Evolutionary conservation across 345 rosid genomes (phyloP).

Genomic region (Hibiscus syriacus): DNA sequence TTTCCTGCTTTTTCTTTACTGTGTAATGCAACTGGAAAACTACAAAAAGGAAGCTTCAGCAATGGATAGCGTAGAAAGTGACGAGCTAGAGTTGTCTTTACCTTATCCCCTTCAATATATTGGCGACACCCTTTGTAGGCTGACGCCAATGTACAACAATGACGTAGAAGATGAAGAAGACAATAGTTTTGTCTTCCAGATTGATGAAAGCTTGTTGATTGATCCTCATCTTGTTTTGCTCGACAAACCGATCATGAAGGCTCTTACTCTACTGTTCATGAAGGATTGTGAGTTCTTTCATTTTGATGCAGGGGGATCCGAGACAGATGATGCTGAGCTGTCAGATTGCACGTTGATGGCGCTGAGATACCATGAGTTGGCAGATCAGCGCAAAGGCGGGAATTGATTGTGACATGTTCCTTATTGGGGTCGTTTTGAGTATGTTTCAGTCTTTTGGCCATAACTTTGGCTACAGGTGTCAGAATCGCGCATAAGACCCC

Average conservation of each 20-base stretch:
- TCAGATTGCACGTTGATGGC: no score
- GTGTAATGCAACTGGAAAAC: slow-evolving; percentile 5
- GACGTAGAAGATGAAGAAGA: slow-evolving; percentile 12
- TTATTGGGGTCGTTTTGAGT: no score
- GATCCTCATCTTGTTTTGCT: slow-evolving; percentile 24
- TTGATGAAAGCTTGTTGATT: slow-evolving; percentile 34
- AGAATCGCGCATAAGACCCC: no score
- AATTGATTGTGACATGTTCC: no score
- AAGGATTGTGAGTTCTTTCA: slow-evolving; percentile 40
- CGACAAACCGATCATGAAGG: slow-evolving; percentile 45
- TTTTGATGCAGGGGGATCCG: no score
- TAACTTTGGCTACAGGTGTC: no score
- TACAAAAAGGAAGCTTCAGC: slow-evolving; percentile 6
- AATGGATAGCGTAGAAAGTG: background rate
- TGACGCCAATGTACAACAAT: background rate
- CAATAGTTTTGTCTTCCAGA: slow-evolving; percentile 24
- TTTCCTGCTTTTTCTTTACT: background rate
- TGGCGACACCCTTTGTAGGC: background rate
- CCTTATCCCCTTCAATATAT: background rate
- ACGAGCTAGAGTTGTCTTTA: background rate
- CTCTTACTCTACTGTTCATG: slow-evolving; percentile 30
- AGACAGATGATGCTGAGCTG: no score
- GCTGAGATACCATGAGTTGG: no score
- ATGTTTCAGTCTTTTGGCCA: no score
- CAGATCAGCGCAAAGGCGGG: no score